Base-by-base conservation (phyloP, 2,329 filamentous ascomycete species). In the Didymella glomerata region DNA sequence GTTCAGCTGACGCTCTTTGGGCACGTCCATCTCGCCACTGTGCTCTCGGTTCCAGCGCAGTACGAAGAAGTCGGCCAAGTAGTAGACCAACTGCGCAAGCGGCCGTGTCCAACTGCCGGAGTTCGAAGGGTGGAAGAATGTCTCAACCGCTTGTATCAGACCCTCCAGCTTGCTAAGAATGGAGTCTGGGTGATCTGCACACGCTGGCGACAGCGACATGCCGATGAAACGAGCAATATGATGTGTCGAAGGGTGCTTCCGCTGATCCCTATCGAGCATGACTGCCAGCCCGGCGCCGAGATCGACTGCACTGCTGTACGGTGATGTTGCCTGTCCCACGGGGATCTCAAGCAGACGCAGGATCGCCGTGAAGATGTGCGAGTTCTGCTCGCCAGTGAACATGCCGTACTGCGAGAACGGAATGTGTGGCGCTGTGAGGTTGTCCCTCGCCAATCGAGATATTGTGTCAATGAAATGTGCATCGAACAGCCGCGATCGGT, bases 101-200 rank as follows among this genome's bases (percentile, higher is more conserved):
- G 94, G 90, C 69, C 88, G 92, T 1, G 94, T 96, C 95, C 95
- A 99, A 14, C 82, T 82, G 14, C 95, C 95, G 51, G 94, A 91
- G 76, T 99, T 99, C 2, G 95, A 99, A 2, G 95, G 95, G 71
- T 99, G 95, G 82, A 97, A 99, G 78, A 99, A 99, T 0, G 95
- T 99, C 77, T 99, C 95, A 46, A 98, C 90, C 2, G 93, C 95
- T 76, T 98, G 91, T 67, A 99, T 90, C 51, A 99, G 83, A 0
- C 92, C 94, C 76, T 99, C 94, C 5, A 99, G 84, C 65, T 91
- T 92, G 32, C 90, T 87, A 69, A 99, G 79, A 42, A 96, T 87
- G 0, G 93, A 98, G 54, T 89, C 89, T 28, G 89, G 84, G n/a
- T 87, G 83, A 41, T 91, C 86, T 48, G 96, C 80, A 70, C 92